Evolutionary conservation across 352 stramenopile species (phyloP), one percentile per base, ranked within the genome.

Genomic region (Blastocystis sp.): DNA sequence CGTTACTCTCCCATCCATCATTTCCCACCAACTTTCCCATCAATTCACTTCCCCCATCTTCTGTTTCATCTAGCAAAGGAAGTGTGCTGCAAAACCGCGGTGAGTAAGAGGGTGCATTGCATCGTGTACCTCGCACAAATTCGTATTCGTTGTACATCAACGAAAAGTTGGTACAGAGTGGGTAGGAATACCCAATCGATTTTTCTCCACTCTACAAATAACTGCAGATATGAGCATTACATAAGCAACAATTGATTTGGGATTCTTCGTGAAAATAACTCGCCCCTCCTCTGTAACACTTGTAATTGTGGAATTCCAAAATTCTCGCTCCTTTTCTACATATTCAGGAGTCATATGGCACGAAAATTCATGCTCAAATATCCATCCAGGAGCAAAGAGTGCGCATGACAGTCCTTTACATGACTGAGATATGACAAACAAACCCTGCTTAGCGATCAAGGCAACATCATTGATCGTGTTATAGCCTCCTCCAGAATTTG

Each of bases 321-420:
- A 84, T 45, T 68, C 53, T 13, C n/a, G 26, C 50, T 84, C 73
- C 53, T 84, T 84, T 47, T 68, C 4, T 18, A 39, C 37, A 43
- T 84, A 84, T 11, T 11, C 73, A 1, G 53, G 23, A 45, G 53
- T 37, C 6, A 45, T 41, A 13, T 15, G 5, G 20, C 73, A 56
- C n/a, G 43, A 39, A 45, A 56, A 84, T n/a, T 84, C 73, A 23
- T 84, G 73, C 39, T 84, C 73, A 4, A 84, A 84, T 0, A 84
- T 64, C 73, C 73, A 84, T 18, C 73, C 73, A n/a, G 73, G 47
- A 8, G 73, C 73, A n/a, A 84, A 84, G 0, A 84, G 20, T n/a
- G 73, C 73, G 39, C 47, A 64, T 1, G 47, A 66, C 18, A 84
- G n/a, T 3, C 73, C 73, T 45, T 47, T 18, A 0, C 1, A 59